Base-by-base conservation (phyloP, 257 asterid genomes). In the Solanum pimpinellifolium region DNA sequence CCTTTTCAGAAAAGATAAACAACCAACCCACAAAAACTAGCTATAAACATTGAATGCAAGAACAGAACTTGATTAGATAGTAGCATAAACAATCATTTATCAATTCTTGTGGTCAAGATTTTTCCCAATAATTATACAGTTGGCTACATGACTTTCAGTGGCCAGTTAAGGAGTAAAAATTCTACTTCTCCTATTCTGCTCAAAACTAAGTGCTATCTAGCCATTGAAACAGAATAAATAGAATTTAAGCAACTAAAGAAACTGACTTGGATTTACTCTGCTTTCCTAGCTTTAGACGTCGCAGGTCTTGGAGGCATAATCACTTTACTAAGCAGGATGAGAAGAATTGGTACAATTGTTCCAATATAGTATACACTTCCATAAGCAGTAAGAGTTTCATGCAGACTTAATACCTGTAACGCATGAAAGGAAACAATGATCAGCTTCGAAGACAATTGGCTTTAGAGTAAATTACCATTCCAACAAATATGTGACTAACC, bases 321-420 rank as follows among this genome's bases (percentile, higher is more conserved):
- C 81, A 95, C 35, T 15, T 94, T 96, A 89, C 99, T 94, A 65
- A 93, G 94, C 83, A 96, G 83, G 89, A 94, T 90, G 86, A 95
- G 85, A 59, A 81, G 91, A 23, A 94, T 85, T 0, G 99, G 99
- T 68, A 94, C 16, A 88, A 94, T 73, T 42, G 99, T 96, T 76
- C 99, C 99, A 27, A 96, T 78, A 88, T 94, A 96, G 92, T 93
- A 92, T n/a, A 96, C 98, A 7, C 99, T 96, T 83, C 95, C 94
- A 20, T 93, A 95, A 62, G 98, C 94, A 84, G 91, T 90, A 68
- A 95, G 35, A 0, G 99, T 95, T 90, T 96, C 99, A 21, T 88
- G 95, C 86, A 96, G 91, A 90, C 97, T 96, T 88, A 96, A 85
- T 41, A 95, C 98, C 99, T 96, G 93, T 42, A 76, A 76, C 29